A percentile compares a stretch with the other conserved stretches of the same genome.
These are phyloP conservation scores for Leccinum boreale DNA, from an alignment of 768 basidiomycete genomes.

Conservation along the genomic window DNA sequence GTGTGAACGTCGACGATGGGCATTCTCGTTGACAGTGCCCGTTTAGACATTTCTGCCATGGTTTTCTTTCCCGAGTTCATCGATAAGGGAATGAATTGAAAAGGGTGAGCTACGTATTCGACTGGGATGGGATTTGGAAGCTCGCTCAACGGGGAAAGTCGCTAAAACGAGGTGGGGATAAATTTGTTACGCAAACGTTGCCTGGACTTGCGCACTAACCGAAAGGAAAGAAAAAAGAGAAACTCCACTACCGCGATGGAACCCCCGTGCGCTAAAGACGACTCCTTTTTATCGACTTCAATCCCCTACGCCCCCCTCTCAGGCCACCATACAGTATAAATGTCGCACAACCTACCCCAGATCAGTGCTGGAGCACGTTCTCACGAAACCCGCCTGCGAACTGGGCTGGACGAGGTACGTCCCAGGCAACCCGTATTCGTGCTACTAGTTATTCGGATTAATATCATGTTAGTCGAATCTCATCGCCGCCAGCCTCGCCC, in stretches of 20 bases:
- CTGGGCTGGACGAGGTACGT: constrained; percentile 29
- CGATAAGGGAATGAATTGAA: constrained; percentile 19
- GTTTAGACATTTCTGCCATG: constrained; percentile 25
- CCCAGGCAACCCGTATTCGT: not conserved
- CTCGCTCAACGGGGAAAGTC: constrained; percentile 4
- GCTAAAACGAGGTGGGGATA: constrained; percentile 15
- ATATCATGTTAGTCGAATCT: constrained; percentile 18
- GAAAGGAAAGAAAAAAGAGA: constrained; percentile 1
- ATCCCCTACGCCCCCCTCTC: not conserved
- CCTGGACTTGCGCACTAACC: constrained; percentile 12
- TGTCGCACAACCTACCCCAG: constrained; percentile 2
- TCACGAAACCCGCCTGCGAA: constrained; percentile 17
- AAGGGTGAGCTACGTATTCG: constrained; percentile 7
- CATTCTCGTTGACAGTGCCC: constrained; percentile 16
- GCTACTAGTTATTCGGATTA: not conserved
- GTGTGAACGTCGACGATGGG: constrained; percentile 81
- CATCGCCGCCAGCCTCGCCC: constrained; percentile 25
- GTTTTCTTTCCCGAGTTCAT: constrained; percentile 26
- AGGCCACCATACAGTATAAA: not conserved
- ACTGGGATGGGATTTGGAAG: constrained; percentile 10
- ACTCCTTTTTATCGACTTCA: not conserved
- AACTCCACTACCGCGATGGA: constrained; percentile 6
- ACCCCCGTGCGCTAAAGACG: not conserved
- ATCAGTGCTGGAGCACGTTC: constrained; percentile 5
- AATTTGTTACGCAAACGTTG: constrained; percentile 12